These are phyloP conservation scores for Scedosporium boydii DNA, from an alignment of 2,329 filamentous ascomycete species.

Conservation along the genomic window DNA sequence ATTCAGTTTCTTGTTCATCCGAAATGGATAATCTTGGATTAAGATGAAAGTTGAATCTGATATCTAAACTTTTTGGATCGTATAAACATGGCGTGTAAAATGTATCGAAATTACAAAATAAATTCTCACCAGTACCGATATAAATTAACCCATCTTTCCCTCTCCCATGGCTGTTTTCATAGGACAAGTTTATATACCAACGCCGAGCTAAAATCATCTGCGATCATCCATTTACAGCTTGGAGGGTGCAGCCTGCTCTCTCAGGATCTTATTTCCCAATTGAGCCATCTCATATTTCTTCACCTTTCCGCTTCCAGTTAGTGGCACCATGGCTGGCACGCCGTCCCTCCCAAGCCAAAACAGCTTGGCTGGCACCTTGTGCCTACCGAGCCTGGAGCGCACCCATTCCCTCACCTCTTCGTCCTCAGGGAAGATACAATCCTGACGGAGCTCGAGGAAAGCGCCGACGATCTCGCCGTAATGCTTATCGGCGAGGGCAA, in stretches of 20 bases:
- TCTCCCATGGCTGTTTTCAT: not conserved
- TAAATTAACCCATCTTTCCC: not conserved
- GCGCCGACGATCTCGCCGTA: constrained; percentile 66
- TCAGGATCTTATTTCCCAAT: constrained; percentile 43
- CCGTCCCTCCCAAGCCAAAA: constrained; percentile 63
- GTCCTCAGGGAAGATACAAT: constrained; percentile 28
- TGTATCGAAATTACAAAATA: too few species aligned
- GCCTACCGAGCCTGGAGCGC: constrained; percentile 48
- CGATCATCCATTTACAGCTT: constrained; percentile 26
- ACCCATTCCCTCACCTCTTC: constrained; percentile 55
- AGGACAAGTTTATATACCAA: not conserved
- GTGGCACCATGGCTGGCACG: constrained; percentile 44
- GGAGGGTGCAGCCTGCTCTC: constrained; percentile 33
- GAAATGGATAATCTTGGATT: too few species aligned
- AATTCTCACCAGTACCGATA: too few species aligned
- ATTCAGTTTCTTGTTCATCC: too few species aligned
- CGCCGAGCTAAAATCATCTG: not conserved
- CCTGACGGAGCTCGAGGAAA: constrained; percentile 40
- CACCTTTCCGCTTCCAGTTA: constrained; percentile 66
- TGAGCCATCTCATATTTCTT: constrained; percentile 56
- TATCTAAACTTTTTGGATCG: too few species aligned
- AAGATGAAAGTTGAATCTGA: too few species aligned
- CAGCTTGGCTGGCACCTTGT: constrained; percentile 63
- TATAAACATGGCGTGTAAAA: too few species aligned
- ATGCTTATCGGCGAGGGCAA: constrained; percentile 59